A percentile compares a stretch with the other conserved stretches of the same genome.
These are phyloP conservation scores for Cryptococcus depauperatus DNA, from an alignment of 1,284 basidiomycete species.

Conservation along the genomic window DNA sequence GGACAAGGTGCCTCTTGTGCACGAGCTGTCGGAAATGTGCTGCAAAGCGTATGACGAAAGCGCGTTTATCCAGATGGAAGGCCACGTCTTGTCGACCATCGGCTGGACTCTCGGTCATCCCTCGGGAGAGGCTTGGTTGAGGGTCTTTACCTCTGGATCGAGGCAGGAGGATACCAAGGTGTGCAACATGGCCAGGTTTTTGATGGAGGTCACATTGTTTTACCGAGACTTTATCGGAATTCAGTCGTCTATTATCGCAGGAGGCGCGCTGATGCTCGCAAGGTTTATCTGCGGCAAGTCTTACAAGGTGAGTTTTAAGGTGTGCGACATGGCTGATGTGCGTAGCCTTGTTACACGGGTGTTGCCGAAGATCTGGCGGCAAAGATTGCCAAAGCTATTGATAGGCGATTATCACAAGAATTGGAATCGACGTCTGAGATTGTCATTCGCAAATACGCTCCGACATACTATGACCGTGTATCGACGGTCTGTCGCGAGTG, in stretches of 20 bases:
- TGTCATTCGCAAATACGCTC: slow-evolving; percentile 94
- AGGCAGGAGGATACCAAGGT: slow-evolving; percentile 76
- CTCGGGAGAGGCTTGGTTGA: slow-evolving; percentile 93
- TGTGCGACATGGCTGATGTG: slow-evolving; percentile 4
- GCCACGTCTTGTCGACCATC: slow-evolving; percentile 91
- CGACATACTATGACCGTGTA: slow-evolving; percentile 86
- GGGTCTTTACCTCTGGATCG: slow-evolving; percentile 47
- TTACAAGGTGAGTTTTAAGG: slow-evolving; percentile 53
- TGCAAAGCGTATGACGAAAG: slow-evolving; percentile 91
- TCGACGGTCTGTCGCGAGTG: slow-evolving; percentile 86
- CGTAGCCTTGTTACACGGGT: slow-evolving; percentile 2
- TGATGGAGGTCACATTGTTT: slow-evolving; percentile 98
- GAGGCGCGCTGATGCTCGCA: slow-evolving; percentile 78
- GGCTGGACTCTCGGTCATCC: slow-evolving; percentile 97
- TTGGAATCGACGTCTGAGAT: slow-evolving; percentile 86
- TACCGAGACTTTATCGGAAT: slow-evolving; percentile 88
- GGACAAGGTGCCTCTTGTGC: slow-evolving; percentile 90
- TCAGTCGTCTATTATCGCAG: slow-evolving; percentile 75
- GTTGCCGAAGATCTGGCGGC: slow-evolving; percentile 29
- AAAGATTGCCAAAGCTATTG: slow-evolving; percentile 64
- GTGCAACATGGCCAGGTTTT: slow-evolving; percentile 88
- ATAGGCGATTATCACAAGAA: slow-evolving; percentile 72
- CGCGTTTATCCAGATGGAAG: slow-evolving; percentile 93
- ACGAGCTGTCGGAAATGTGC: slow-evolving; percentile 90
- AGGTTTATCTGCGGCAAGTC: slow-evolving; percentile 74